Percentiles rank a stretch among this genome's conserved stretches.
Conservation (phyloP, 2,329 filamentous ascomycete genomes). For the Diaporthe sp. region DNA sequence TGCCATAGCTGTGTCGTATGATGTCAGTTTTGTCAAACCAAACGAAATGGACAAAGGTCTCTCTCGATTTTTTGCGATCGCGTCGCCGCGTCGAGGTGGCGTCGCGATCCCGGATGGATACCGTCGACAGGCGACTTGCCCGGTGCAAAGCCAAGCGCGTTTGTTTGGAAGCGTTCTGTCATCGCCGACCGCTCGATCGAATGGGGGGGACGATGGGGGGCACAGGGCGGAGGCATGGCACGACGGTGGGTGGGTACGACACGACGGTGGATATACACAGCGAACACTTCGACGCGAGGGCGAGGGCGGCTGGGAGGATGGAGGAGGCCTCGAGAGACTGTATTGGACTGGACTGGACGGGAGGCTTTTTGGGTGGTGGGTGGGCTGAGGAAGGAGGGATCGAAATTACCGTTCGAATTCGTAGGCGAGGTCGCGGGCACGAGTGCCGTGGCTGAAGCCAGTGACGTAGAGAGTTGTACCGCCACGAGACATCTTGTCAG, state of each 20-base stretch:
- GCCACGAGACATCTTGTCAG: constrained; percentile 84
- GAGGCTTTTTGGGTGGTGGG: constrained; percentile 42
- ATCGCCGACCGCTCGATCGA: constrained; percentile 64
- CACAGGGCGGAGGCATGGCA: constrained; percentile 46
- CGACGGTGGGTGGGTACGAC: constrained; percentile 44
- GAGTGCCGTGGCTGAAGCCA: constrained; percentile 98
- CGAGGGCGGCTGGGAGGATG: constrained; percentile 43
- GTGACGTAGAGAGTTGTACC: constrained; percentile 98
- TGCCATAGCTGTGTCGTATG: constrained; percentile 81
- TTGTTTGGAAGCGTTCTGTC: constrained; percentile 46
- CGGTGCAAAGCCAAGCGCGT: constrained; percentile 49
- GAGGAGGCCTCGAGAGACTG: constrained; percentile 41
- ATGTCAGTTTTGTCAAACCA: constrained; percentile 64
- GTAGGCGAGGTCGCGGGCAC: constrained; percentile 99
- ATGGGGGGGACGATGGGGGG: constrained; percentile 54
- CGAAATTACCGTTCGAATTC: constrained; percentile 99
- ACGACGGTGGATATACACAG: constrained; percentile 50
- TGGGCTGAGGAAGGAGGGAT: constrained; percentile 52
- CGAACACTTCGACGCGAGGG: constrained; percentile 48
- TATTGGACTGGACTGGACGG: constrained; percentile 4
- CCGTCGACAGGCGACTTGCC: constrained; percentile 54
- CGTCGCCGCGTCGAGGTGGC: constrained; percentile 49
- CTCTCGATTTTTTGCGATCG: constrained; percentile 45
- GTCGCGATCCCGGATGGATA: constrained; percentile 43
- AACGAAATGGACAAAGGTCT: constrained; percentile 44